Evolutionary conservation across 108 stramenopile species (phyloP), one percentile per base, ranked within the genome.

Genomic region (Cyclotella atomus): DNA sequence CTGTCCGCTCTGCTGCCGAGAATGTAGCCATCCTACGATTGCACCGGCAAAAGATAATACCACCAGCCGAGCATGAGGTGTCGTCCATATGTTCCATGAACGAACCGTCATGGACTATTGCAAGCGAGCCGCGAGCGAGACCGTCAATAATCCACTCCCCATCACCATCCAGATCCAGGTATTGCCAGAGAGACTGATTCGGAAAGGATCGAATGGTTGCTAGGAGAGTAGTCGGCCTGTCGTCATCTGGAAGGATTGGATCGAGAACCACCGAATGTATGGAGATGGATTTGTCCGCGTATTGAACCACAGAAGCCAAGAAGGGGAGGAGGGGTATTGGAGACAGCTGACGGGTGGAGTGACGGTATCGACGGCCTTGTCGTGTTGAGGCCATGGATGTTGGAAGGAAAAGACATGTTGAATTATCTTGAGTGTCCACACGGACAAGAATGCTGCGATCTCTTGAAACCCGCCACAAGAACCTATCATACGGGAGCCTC

Each of bases 161-260:
- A 70, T 70, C 41, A 4, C 68, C 68, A 28, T 70, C 68, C 2
- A 34, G 34, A 34, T 36, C 20, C 32, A 46, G 59, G 2, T 36
- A 5, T 3, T 36, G 9, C 25, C 59, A 21, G 17, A 21, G 16
- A 9, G 34, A 5, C 34, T 60, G 59, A 2, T 27, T 34, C 4
- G 59, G 32, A 16, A 36, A n/a, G 7, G 59, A 28, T 7, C 25
- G 55, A 9, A 56, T 21, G 8, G 19, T n/a, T 52, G 21, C 19
- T 4, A 52, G 17, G 6, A 52, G 50, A 15, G 19, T 21, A 15
- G 14, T 4, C 8, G 50, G 21, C n/a, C 50, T 21, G 14, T n/a
- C 50, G 14, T 5, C 12, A 12, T 7, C 12, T 7, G 38, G 9
- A 9, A 12, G 12, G 38, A 41, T 12, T 9, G 38, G n/a, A n/a